A percentile compares a stretch with the other conserved stretches of the same genome.
These are phyloP conservation scores for Mycena pura DNA, from an alignment of 768 basidiomycete species.

Conservation along the genomic window DNA sequence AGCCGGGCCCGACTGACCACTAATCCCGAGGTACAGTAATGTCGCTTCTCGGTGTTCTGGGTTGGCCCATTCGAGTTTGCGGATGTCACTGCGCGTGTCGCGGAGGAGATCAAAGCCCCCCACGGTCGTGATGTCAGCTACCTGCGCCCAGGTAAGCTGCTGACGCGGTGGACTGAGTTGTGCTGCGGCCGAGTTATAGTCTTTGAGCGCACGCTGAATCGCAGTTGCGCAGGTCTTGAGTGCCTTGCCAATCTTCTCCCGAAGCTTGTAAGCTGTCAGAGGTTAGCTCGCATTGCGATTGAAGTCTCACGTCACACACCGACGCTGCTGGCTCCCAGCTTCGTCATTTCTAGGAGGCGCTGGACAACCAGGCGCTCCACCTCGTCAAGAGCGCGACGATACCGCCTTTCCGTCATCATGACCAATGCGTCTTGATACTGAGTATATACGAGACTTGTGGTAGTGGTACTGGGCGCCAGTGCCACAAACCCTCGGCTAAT, in stretches of 20 bases:
- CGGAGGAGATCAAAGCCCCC: conserved; percentile 43
- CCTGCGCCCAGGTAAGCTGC: background rate
- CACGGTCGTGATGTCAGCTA: conserved; percentile 23
- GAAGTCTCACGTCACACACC: background rate
- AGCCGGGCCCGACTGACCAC: too few relatives aligned
- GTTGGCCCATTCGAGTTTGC: conserved; percentile 34
- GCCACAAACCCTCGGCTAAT: too few relatives aligned
- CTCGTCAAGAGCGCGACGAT: background rate
- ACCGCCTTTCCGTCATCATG: background rate
- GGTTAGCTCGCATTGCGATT: background rate
- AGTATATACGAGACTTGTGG: too few relatives aligned
- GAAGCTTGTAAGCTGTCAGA: background rate
- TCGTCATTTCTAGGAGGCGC: background rate
- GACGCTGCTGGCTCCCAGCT: background rate
- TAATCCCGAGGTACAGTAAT: conserved; percentile 35
- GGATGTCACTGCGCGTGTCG: conserved; percentile 37
- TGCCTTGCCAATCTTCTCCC: background rate
- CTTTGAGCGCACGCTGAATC: background rate
- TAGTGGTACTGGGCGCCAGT: too few relatives aligned
- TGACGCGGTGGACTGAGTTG: background rate
- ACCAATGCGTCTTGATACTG: background rate
- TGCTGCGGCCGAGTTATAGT: background rate
- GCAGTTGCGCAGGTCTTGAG: background rate
- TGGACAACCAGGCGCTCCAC: background rate
- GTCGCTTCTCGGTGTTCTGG: conserved; percentile 30